Conservation (phyloP, 2,329 filamentous ascomycete species). For the Albifimbria verrucaria region DNA sequence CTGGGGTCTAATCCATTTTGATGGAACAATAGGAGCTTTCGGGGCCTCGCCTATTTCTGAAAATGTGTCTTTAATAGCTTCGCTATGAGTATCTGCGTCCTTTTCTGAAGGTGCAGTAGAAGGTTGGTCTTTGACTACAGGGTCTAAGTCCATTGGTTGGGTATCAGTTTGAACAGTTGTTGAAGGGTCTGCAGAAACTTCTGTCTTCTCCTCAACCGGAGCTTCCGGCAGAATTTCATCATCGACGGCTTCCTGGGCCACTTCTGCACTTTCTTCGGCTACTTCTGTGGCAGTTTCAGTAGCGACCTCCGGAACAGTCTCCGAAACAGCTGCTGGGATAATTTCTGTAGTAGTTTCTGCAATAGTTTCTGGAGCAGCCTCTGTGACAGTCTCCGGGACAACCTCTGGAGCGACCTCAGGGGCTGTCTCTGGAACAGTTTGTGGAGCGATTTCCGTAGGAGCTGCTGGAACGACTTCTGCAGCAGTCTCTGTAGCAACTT, state of each 20-base stretch:
- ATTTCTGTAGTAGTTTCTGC: background rate
- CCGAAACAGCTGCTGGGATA: background rate
- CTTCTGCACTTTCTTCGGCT: background rate
- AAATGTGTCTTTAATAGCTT: background rate
- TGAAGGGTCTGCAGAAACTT: too few species aligned
- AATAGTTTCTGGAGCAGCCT: background rate
- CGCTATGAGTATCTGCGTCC: background rate
- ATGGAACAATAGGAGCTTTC: background rate
- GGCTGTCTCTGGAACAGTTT: background rate
- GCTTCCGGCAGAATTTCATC: background rate
- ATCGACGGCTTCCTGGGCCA: background rate
- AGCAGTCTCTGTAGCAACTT: background rate
- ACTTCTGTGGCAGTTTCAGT: background rate
- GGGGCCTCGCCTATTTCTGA: background rate
- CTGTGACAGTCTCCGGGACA: background rate
- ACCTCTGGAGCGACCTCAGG: background rate
- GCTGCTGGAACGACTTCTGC: background rate
- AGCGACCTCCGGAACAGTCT: background rate
- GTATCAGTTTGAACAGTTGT: too few species aligned
- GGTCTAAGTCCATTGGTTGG: too few species aligned
- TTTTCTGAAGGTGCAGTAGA: background rate
- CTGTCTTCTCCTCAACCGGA: background rate
- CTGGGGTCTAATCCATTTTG: slow-evolving; percentile 18
- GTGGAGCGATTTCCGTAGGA: background rate
- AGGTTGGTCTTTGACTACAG: background rate